phyloP scores from a whole-genome alignment of 2,329 filamentous ascomycete genomes.

The Scedosporium dehoogii region DNA sequence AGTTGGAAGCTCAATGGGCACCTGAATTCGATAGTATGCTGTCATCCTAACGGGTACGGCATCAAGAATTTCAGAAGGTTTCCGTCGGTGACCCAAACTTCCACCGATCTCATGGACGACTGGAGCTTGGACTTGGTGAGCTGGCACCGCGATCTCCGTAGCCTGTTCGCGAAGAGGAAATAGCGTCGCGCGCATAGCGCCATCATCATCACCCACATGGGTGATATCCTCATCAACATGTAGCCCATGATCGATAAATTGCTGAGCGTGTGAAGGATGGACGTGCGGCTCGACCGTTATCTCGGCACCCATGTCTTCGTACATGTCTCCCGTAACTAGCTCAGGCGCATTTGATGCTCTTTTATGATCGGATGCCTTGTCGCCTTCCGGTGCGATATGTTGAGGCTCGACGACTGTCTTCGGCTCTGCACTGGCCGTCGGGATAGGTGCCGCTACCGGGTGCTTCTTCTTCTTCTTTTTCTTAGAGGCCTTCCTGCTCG shows the following conservation, averaged over 20 bases:
- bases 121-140: neutral
- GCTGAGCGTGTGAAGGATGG: neutral
- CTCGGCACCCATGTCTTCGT: conserved; percentile 1
- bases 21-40: neutral
- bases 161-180: neutral
- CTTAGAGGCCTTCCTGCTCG: conserved; percentile 24
- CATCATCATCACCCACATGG: neutral
- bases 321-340: neutral
- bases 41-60: neutral
- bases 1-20: neutral
- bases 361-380: neutral
- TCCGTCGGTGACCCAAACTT: neutral
- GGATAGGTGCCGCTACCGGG: conserved; percentile 11
- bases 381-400: neutral
- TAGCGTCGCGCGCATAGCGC: neutral
- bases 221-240: neutral
- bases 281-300: neutral
- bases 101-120: neutral
- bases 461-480: conserved; percentile 32
- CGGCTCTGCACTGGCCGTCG: neutral
- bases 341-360: neutral
- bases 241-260: neutral
- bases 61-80: neutral
- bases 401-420: neutral
- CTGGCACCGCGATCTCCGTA: neutral